A percentile compares a stretch with the other conserved stretches of the same genome.
phyloP scores from a whole-genome alignment of 2,329 filamentous ascomycete genomes.

The Calonectria multiphialidica region DNA sequence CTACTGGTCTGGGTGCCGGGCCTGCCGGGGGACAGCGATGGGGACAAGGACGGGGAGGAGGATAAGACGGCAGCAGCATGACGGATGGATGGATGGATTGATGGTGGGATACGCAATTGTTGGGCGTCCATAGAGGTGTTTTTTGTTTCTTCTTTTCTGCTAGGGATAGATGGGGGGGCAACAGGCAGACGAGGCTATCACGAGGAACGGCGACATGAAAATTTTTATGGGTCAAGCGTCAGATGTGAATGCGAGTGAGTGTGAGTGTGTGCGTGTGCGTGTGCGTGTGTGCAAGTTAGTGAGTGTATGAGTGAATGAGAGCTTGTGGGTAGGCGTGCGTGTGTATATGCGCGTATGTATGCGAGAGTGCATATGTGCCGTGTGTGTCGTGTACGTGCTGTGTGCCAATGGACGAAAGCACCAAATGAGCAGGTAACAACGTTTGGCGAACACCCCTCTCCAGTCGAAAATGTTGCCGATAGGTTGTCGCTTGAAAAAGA shows the following conservation, averaged over 20 bases:
- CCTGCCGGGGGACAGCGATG: constrained; percentile 38
- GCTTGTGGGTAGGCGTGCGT: no score
- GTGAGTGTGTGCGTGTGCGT: neutral
- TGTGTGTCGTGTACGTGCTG: neutral
- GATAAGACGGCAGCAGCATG: constrained; percentile 30
- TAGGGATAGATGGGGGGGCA: constrained; percentile 4
- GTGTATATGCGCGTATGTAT: no score
- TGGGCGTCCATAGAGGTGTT: neutral
- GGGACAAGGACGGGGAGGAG: constrained; percentile 31
- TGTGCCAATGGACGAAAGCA: constrained; percentile 7
- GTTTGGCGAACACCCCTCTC: neutral
- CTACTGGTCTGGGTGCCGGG: constrained; percentile 71
- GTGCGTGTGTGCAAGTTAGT: neutral
- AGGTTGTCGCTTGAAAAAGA: neutral
- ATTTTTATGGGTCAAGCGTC: neutral
- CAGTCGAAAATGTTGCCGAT: constrained; percentile 1
- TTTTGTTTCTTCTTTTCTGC: neutral
- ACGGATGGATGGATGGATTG: constrained; percentile 3
- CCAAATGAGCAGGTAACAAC: no score
- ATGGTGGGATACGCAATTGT: neutral
- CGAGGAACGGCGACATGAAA: constrained; percentile 11
- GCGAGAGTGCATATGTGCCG: no score
- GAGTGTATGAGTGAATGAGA: no score
- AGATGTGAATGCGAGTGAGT: neutral
- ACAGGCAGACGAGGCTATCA: constrained; percentile 13